These are phyloP conservation scores for Penicillium sumatraense DNA, from an alignment of 2,329 filamentous ascomycete genomes.

Conservation along the genomic window DNA sequence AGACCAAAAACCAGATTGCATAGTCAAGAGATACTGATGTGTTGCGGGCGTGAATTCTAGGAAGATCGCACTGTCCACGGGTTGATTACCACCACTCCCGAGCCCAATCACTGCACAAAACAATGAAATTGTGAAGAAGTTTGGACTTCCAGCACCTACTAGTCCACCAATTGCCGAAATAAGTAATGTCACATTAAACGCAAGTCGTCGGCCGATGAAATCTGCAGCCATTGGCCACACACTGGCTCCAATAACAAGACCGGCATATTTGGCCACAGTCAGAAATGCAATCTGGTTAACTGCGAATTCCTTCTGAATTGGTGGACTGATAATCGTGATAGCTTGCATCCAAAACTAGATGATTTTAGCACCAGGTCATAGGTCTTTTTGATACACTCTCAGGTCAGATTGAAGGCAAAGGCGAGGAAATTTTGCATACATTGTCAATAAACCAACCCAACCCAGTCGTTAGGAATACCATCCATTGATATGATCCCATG, in stretches of 20 bases:
- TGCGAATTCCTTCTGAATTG: background rate
- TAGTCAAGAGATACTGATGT: background rate
- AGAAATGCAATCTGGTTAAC: background rate
- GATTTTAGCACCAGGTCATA: background rate
- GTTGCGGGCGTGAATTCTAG: background rate
- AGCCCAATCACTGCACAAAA: background rate
- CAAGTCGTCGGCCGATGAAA: background rate
- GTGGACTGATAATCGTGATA: background rate
- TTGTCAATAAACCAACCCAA: background rate
- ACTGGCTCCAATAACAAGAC: background rate
- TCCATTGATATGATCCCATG: background rate
- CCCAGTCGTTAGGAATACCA: background rate
- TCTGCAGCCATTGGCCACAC: conserved; percentile 2
- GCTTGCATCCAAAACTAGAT: background rate
- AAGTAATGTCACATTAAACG: background rate
- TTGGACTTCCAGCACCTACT: background rate
- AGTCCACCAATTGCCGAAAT: background rate
- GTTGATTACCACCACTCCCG: background rate
- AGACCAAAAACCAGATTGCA: background rate
- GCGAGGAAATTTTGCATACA: no score
- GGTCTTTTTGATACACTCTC: no score
- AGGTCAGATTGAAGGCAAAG: no score
- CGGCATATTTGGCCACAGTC: background rate
- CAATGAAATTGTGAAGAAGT: background rate
- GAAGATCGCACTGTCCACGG: background rate